Percentiles rank a stretch among this genome's conserved stretches.
Evolutionary conservation across 352 stramenopile genomes (phyloP).

Genomic region (Globisporangium viniferum): DNA sequence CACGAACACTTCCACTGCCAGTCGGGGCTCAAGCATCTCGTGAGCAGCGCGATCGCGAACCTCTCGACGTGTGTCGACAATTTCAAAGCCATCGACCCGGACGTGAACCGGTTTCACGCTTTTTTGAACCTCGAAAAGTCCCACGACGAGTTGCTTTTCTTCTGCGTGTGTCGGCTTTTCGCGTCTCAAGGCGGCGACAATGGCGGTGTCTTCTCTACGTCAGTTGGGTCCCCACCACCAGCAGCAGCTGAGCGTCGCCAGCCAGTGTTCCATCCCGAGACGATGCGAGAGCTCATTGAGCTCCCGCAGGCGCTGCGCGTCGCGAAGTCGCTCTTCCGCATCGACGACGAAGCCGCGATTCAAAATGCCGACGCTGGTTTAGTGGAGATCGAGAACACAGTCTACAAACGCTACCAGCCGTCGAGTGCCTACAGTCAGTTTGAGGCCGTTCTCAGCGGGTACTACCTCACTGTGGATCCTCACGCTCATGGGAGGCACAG

Average conservation of each 20-base stretch:
- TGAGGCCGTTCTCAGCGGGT: slow-evolving; percentile 40
- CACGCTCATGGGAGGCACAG: neutral
- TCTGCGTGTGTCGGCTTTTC: slow-evolving; percentile 47
- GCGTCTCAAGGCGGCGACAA: slow-evolving; percentile 4
- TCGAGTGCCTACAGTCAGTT: slow-evolving; percentile 46
- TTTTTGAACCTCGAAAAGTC: slow-evolving; percentile 49
- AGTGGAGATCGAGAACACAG: slow-evolving; percentile 48
- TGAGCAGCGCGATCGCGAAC: slow-evolving; percentile 38
- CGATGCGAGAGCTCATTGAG: slow-evolving; percentile 59
- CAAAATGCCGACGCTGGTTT: slow-evolving; percentile 30
- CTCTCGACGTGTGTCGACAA: slow-evolving; percentile 27
- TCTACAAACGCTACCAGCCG: slow-evolving; percentile 59
- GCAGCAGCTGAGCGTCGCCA: slow-evolving; percentile 25
- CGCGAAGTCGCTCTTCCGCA: slow-evolving; percentile 46
- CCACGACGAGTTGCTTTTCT: slow-evolving; percentile 61
- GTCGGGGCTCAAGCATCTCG: slow-evolving; percentile 48
- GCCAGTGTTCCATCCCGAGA: slow-evolving; percentile 45
- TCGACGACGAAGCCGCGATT: slow-evolving; percentile 40
- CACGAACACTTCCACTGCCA: slow-evolving; percentile 68
- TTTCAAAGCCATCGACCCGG: slow-evolving; percentile 42
- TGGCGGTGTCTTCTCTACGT: neutral
- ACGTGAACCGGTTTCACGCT: slow-evolving; percentile 57
- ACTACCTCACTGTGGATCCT: slow-evolving; percentile 19
- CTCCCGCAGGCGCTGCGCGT: slow-evolving; percentile 37
- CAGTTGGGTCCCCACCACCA: neutral